Evolutionary conservation across 83 land plant genomes (phyloP).

Genomic region (Picea abies): DNA sequence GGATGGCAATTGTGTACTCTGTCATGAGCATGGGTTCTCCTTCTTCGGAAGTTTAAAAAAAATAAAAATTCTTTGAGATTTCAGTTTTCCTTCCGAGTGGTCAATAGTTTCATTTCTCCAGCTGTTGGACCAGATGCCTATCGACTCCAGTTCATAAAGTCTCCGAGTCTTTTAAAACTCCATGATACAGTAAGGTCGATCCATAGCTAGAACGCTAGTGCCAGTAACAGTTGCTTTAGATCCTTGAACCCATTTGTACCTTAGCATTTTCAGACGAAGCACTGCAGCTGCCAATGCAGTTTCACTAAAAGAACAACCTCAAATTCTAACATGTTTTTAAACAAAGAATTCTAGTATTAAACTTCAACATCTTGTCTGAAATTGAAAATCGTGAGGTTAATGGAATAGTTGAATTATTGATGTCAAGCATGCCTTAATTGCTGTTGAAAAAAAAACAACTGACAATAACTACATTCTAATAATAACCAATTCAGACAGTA

Average conservation of each 20-base stretch:
- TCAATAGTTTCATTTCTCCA: no score
- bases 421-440: neutral
- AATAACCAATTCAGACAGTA: neutral
- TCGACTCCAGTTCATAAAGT: no score
- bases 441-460: neutral
- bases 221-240: constrained; percentile 20
- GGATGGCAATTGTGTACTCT: no score
- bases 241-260: constrained; percentile 36
- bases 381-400: neutral
- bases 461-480: neutral
- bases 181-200: constrained; percentile 8
- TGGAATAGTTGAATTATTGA: neutral
- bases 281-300: constrained; percentile 11
- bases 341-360: no score
- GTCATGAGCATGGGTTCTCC: no score
- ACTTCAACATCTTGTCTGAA: neutral
- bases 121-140: no score
- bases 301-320: constrained; percentile 35
- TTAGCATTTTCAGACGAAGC: constrained; percentile 11
- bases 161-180: neutral
- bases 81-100: no score
- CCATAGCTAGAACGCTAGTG: constrained; percentile 7
- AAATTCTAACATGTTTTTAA: constrained; percentile 20
- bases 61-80: no score
- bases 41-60: no score